phyloP scores from a whole-genome alignment of 202 grass and related monocot species.

The Hordeum pubiflorum region DNA sequence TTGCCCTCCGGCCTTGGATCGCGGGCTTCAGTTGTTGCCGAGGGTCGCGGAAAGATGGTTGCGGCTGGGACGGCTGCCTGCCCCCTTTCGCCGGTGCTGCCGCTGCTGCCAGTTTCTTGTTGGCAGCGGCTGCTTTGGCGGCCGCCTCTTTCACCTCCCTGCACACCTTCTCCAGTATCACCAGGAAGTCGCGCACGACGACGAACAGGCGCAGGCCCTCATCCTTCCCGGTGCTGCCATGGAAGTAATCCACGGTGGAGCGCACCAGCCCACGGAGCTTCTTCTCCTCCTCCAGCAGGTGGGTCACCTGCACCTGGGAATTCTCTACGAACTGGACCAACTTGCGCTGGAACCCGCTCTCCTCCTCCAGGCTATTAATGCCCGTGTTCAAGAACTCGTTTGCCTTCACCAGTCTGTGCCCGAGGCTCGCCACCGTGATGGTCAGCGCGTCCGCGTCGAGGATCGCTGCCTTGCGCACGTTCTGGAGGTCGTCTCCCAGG shows the following conservation, averaged over 20 bases:
- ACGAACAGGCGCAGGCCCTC: constrained; percentile 68
- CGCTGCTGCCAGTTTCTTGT: constrained; percentile 20
- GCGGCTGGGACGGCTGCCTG: constrained; percentile 22
- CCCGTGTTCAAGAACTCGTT: constrained; percentile 62
- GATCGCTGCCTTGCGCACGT: constrained; percentile 64
- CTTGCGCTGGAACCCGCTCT: constrained; percentile 64
- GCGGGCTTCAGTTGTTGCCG: constrained; percentile 54
- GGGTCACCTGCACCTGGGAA: constrained; percentile 45
- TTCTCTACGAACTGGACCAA: constrained; percentile 48
- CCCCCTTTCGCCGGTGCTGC: neutral
- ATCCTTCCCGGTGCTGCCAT: constrained; percentile 63
- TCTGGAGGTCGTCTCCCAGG: constrained; percentile 61
- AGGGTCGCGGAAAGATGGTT: constrained; percentile 38
- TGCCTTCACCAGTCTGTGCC: constrained; percentile 58
- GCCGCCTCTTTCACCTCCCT: constrained; percentile 67
- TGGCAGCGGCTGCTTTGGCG: constrained; percentile 16
- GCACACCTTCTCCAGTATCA: constrained; percentile 72
- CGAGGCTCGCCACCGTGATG: constrained; percentile 47
- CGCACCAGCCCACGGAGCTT: constrained; percentile 52
- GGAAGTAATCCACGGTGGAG: constrained; percentile 60
- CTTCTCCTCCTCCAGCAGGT: constrained; percentile 63
- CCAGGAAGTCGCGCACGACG: constrained; percentile 64
- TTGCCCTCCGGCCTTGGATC: constrained; percentile 41
- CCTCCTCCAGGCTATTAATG: constrained; percentile 59
- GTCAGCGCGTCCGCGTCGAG: constrained; percentile 61